Percentiles rank a stretch among this genome's conserved stretches.
phyloP scores from a whole-genome alignment of 139 green algal genomes.

The Ettlia oleoabundans region DNA sequence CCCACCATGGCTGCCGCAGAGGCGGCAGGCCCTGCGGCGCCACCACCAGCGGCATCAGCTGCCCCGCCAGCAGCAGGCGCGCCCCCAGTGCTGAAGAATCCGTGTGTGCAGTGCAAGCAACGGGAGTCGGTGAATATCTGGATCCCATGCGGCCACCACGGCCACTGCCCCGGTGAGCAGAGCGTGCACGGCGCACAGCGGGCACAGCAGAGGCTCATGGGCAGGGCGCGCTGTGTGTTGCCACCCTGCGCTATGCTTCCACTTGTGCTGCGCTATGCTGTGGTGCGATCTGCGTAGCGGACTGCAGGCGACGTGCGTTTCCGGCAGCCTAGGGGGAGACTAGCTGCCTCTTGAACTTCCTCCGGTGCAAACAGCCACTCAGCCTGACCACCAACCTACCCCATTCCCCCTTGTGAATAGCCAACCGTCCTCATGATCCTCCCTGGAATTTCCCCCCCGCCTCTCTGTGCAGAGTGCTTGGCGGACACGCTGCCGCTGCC shows the following conservation, averaged over 20 bases:
- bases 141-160: constrained; percentile 29
- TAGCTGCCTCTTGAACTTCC: too few relatives aligned
- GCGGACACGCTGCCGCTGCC: background rate
- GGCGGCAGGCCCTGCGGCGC: too few relatives aligned
- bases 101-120: constrained; percentile 4
- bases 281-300: too few relatives aligned
- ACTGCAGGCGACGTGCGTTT: too few relatives aligned
- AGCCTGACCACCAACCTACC: too few relatives aligned
- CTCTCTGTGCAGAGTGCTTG: constrained; percentile 17
- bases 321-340: too few relatives aligned
- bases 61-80: background rate
- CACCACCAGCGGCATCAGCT: background rate
- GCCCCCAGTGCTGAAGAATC: background rate
- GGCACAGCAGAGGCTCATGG: background rate
- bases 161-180: constrained; percentile 22
- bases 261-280: too few relatives aligned
- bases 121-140: constrained; percentile 15
- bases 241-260: too few relatives aligned
- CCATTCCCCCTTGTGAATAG: background rate
- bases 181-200: background rate
- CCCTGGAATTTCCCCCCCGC: background rate
- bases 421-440: background rate
- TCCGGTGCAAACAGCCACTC: too few relatives aligned
- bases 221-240: background rate
- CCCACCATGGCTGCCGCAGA: background rate